Evolutionary conservation across 2,329 filamentous ascomycete species (phyloP).

Genomic region (Sphaerulina musiva): DNA sequence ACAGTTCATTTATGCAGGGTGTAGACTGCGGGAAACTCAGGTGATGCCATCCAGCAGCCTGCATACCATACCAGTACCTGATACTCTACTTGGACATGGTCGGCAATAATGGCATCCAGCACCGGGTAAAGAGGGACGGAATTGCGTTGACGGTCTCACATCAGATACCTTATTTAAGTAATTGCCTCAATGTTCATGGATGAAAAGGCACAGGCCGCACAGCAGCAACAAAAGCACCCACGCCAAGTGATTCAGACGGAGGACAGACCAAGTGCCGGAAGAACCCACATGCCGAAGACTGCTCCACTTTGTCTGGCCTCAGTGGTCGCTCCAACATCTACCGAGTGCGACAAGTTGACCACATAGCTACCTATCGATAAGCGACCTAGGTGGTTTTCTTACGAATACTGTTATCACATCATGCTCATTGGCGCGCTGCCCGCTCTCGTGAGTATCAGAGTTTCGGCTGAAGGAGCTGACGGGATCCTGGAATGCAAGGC

Average conservation of each 20-base stretch:
- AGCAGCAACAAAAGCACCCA: not conserved
- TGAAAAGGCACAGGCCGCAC: not conserved
- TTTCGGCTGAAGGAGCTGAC: not conserved
- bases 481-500: constrained; percentile 1
- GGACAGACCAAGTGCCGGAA: not conserved
- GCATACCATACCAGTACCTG: no score
- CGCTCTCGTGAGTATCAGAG: constrained; percentile 1
- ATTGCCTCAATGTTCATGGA: not conserved
- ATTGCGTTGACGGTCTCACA: no score
- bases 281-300: not conserved
- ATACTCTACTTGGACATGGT: no score
- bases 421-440: not conserved
- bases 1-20: no score
- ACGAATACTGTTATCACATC: not conserved
- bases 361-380: no score
- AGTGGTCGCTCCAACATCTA: constrained; percentile 1
- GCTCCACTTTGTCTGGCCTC: not conserved
- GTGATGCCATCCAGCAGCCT: no score
- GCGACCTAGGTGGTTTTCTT: not conserved
- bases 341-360: not conserved
- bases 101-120: no score
- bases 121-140: no score
- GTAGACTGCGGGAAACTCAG: no score
- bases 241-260: no score
- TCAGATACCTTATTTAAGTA: no score